These are phyloP conservation scores for Coniochaeta sp. DNA, from an alignment of 2,329 filamentous ascomycete genomes.

Conservation along the genomic window DNA sequence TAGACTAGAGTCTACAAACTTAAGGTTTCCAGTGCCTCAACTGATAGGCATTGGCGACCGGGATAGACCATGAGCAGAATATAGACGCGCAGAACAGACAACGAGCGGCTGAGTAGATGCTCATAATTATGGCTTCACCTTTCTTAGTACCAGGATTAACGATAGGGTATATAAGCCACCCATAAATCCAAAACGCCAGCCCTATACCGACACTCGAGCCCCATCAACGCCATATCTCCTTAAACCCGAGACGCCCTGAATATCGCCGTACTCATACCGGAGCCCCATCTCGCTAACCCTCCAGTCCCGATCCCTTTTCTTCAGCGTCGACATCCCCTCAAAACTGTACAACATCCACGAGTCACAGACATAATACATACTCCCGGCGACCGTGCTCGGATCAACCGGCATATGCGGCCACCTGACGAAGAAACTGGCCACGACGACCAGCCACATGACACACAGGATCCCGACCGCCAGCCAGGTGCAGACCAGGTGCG, in stretches of 20 bases:
- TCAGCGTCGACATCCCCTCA: conserved; percentile 18
- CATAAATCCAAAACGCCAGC: not conserved
- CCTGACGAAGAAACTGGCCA: conserved; percentile 22
- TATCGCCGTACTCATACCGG: conserved; percentile 21
- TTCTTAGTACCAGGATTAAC: no score
- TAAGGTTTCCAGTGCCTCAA: not conserved
- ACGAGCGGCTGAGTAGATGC: no score
- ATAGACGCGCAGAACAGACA: no score
- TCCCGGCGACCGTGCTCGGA: conserved; percentile 25
- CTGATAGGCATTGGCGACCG: not conserved
- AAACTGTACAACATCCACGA: conserved; percentile 23
- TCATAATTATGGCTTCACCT: no score
- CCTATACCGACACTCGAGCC: not conserved
- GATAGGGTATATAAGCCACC: not conserved
- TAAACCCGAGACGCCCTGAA: conserved; percentile 19
- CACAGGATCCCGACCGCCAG: conserved; percentile 22
- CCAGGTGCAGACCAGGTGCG: conserved; percentile 23
- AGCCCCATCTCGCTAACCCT: conserved; percentile 18
- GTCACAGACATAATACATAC: conserved; percentile 26
- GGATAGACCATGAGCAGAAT: not conserved
- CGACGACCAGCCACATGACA: conserved; percentile 26
- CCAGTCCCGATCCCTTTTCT: conserved; percentile 20
- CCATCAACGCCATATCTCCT: conserved; percentile 20
- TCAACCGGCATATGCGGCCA: conserved; percentile 29
- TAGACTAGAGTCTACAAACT: not conserved